A percentile compares a stretch with the other conserved stretches of the same genome.
Evolutionary conservation across 2,329 filamentous ascomycete genomes (phyloP).

Genomic region (Aspergillus transmontanensis): DNA sequence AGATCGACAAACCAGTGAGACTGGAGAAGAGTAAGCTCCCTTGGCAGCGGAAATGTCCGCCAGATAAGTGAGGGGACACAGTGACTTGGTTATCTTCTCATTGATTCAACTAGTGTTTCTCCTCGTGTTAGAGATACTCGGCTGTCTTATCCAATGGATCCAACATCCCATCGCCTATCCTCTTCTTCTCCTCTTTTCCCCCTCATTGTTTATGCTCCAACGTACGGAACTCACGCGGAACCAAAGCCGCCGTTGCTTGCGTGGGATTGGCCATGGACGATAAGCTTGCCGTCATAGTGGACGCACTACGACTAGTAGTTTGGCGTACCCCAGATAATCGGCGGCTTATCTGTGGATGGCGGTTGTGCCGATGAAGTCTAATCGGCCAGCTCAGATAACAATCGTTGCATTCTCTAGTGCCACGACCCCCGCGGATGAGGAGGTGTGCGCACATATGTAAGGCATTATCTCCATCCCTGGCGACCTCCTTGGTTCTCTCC

Average conservation of each 20-base stretch:
- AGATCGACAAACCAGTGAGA: not conserved
- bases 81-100: not conserved
- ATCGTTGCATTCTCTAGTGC: not conserved
- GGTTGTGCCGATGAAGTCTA: not conserved
- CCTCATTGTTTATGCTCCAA: slow-evolving; percentile 3
- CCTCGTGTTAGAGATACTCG: slow-evolving; percentile 18
- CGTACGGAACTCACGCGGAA: not conserved
- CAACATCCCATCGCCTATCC: not conserved
- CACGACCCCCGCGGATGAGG: not conserved
- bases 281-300: slow-evolving; percentile 9
- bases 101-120: not conserved
- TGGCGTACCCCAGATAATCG: slow-evolving; percentile 21
- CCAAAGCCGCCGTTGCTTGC: not conserved
- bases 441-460: slow-evolving; percentile 5
- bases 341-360: slow-evolving; percentile 21
- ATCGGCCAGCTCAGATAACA: slow-evolving; percentile 4
- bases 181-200: slow-evolving; percentile 12
- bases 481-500: not conserved
- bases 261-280: slow-evolving; percentile 2
- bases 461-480: not conserved
- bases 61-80: not conserved
- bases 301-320: not conserved
- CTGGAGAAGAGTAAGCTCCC: slow-evolving; percentile 6
- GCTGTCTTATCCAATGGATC: slow-evolving; percentile 14
- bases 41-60: slow-evolving; percentile 3